phyloP scores from a whole-genome alignment of 495 filamentous ascomycete species.

The Aspergillus saccharolyticus region DNA sequence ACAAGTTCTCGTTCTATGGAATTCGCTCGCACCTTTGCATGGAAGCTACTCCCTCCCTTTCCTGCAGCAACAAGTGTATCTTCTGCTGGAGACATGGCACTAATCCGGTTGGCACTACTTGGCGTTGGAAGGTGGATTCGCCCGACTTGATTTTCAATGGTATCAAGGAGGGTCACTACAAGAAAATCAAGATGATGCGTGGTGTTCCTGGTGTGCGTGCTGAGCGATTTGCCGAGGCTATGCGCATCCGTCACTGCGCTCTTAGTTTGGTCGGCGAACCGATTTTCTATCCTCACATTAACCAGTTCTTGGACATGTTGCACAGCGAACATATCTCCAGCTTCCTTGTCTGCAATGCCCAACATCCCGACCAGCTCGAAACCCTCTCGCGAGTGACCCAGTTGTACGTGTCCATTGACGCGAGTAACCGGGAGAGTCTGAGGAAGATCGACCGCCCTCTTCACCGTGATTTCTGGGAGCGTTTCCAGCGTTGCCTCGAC shows the following conservation, averaged over 20 bases:
- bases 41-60: constrained; percentile 93
- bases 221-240: constrained; percentile 86
- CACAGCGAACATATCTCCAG: constrained; percentile 83
- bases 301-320: constrained; percentile 75
- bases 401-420: constrained; percentile 93
- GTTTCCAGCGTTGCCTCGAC: constrained; percentile 83
- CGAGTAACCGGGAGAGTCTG: constrained; percentile 81
- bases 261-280: constrained; percentile 89
- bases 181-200: constrained; percentile 95
- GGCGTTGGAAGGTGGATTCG: constrained; percentile 92
- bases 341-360: constrained; percentile 97
- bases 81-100: constrained; percentile 99
- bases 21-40: constrained; percentile 95
- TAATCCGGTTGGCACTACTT: constrained; percentile 91
- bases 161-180: constrained; percentile 85
- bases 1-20: constrained; percentile 96
- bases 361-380: constrained; percentile 88
- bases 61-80: constrained; percentile 96
- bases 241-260: constrained; percentile 89
- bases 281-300: constrained; percentile 97
- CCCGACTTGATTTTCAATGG: constrained; percentile 85
- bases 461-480: constrained; percentile 96
- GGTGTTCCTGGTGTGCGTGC: constrained; percentile 89
- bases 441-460: constrained; percentile 84
- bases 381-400: constrained; percentile 80